Evolutionary conservation across 768 basidiomycete genomes (phyloP).

Genomic region (Trametes villosa): DNA sequence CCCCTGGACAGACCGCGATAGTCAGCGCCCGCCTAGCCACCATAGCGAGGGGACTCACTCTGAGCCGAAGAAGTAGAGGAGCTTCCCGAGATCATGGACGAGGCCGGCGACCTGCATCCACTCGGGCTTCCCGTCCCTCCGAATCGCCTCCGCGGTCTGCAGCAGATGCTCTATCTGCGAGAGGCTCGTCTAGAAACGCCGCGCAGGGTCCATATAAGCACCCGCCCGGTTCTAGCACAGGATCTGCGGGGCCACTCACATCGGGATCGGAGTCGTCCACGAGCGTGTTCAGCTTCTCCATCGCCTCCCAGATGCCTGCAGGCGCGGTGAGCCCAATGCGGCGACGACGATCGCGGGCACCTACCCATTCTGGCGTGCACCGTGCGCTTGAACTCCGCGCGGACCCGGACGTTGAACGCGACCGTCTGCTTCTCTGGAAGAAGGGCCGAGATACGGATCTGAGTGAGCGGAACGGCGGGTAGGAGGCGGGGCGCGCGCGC

Average conservation of each 20-base stretch:
- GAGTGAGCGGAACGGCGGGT: slow-evolving; percentile 4
- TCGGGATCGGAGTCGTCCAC: slow-evolving; percentile 93
- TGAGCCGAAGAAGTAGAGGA: slow-evolving; percentile 81
- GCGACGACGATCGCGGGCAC: slow-evolving; percentile 7
- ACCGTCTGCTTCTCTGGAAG: slow-evolving; percentile 82
- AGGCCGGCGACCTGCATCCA: slow-evolving; percentile 93
- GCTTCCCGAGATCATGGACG: slow-evolving; percentile 89
- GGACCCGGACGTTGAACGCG: slow-evolving; percentile 78
- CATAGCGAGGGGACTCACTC: slow-evolving; percentile 40
- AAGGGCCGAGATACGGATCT: slow-evolving; percentile 2
- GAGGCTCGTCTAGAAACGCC: slow-evolving; percentile 57
- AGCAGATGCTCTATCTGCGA: slow-evolving; percentile 91
- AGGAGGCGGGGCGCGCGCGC: background rate
- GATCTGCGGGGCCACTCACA: slow-evolving; percentile 41
- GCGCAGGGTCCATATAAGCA: background rate
- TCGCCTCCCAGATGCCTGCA: slow-evolving; percentile 74
- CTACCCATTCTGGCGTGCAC: slow-evolving; percentile 73
- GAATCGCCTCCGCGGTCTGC: slow-evolving; percentile 90
- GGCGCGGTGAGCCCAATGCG: background rate
- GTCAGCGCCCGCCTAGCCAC: background rate
- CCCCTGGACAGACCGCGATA: slow-evolving; percentile 45
- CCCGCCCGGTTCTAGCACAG: background rate
- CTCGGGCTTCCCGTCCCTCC: slow-evolving; percentile 84
- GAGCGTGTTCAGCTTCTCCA: slow-evolving; percentile 84
- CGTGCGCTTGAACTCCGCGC: slow-evolving; percentile 71